Percentiles rank a stretch among this genome's conserved stretches.
These are phyloP conservation scores for Pulveroboletus ravenelii DNA, from an alignment of 768 basidiomycete genomes.

Conservation along the genomic window DNA sequence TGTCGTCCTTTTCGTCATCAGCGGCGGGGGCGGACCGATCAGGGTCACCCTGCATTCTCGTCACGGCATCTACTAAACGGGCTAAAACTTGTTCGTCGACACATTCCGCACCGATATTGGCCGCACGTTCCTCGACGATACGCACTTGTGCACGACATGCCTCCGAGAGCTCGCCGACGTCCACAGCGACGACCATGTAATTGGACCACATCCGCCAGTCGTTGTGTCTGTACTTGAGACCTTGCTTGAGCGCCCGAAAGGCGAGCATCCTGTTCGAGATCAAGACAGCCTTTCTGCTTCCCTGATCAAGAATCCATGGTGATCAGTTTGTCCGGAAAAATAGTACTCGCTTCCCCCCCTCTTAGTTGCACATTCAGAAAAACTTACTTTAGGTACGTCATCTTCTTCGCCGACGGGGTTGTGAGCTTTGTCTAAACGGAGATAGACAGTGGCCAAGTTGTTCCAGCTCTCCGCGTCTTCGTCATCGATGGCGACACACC, in stretches of 20 bases:
- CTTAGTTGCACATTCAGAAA: no score
- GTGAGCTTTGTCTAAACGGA: conserved; percentile 60
- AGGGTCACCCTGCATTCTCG: conserved; percentile 43
- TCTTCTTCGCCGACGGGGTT: conserved; percentile 30
- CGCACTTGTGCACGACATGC: conserved; percentile 79
- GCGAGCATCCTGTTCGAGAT: conserved; percentile 82
- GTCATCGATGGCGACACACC: conserved; percentile 88
- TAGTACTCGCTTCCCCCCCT: no score
- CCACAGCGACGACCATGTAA: conserved; percentile 90
- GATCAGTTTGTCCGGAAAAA: conserved; percentile 8
- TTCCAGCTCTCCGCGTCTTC: conserved; percentile 99
- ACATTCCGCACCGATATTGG: conserved; percentile 44
- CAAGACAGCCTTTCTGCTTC: conserved; percentile 36
- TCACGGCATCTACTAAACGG: conserved; percentile 83
- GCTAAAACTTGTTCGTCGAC: conserved; percentile 89
- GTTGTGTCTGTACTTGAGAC: conserved; percentile 76
- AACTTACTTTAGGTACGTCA: conserved; percentile 20
- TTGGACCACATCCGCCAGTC: conserved; percentile 99
- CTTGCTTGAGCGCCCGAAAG: conserved; percentile 88
- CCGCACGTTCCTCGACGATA: conserved; percentile 57
- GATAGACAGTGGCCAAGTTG: conserved; percentile 91
- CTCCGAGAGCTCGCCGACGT: conserved; percentile 89
- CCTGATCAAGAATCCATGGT: conserved; percentile 20
- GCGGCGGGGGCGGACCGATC: conserved; percentile 13
- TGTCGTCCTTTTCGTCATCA: conserved; percentile 12